A percentile compares a stretch with the other conserved stretches of the same genome.
phyloP scores from a whole-genome alignment of 129 eudicot species.

The Arctium lappa region DNA sequence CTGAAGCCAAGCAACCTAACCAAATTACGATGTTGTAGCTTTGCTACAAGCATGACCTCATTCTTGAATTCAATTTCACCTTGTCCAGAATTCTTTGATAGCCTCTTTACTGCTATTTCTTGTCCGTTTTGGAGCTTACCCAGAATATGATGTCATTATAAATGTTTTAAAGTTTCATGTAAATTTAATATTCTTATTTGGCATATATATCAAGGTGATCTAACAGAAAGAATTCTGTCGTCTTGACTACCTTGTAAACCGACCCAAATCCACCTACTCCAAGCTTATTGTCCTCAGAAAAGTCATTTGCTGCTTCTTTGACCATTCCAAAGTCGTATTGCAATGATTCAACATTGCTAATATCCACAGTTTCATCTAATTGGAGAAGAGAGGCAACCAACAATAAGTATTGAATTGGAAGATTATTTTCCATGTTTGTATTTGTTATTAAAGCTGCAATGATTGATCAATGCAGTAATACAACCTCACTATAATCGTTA shows the following conservation, averaged over 20 bases:
- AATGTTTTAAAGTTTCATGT: not conserved
- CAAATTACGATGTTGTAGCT: not conserved
- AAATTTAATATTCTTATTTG: not conserved
- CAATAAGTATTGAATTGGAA: not conserved
- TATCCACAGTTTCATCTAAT: not conserved
- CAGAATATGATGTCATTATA: not conserved
- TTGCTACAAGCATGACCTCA: not conserved
- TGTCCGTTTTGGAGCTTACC: not conserved
- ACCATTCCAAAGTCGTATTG: slow-evolving; percentile 14
- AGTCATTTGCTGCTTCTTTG: not conserved
- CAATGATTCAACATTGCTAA: slow-evolving; percentile 18
- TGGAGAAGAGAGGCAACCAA: not conserved
- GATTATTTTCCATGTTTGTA: too few species aligned
- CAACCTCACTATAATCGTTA: too few species aligned
- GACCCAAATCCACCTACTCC: slow-evolving; percentile 27
- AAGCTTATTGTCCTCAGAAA: not conserved
- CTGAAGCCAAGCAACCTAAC: not conserved
- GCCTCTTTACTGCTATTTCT: not conserved
- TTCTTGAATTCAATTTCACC: not conserved
- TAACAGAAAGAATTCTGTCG: not conserved
- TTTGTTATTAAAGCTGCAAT: too few species aligned
- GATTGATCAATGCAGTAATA: too few species aligned
- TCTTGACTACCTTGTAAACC: slow-evolving; percentile 17
- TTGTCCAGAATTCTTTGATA: not conserved
- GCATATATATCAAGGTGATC: too few species aligned